phyloP scores from a whole-genome alignment of 345 rosid species.

The Acer campestre region DNA sequence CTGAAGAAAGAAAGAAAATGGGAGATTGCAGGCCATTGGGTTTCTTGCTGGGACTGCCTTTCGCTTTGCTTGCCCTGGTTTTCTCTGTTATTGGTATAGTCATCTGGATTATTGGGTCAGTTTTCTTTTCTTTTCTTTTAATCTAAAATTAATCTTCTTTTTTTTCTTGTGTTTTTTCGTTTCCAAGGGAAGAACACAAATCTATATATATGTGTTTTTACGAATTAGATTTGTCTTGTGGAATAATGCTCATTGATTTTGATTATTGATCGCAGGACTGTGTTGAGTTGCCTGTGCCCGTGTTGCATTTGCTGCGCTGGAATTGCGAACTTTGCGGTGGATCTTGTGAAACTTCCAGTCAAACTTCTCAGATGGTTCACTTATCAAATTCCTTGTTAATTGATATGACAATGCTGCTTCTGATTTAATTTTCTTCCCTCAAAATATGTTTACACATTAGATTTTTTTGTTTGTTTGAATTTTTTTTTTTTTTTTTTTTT shows the following conservation, averaged over 20 bases:
- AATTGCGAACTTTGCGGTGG: constrained; percentile 66
- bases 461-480: not conserved
- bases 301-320: constrained; percentile 75
- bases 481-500: too few species aligned
- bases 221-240: too few species aligned
- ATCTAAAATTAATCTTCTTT: too few species aligned
- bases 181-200: not conserved
- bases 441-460: too few species aligned
- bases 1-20: constrained; percentile 26
- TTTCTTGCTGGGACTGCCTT: constrained; percentile 78
- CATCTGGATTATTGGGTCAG: constrained; percentile 79
- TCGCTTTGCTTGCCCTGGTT: constrained; percentile 68
- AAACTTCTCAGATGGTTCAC: constrained; percentile 67
- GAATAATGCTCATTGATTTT: not conserved
- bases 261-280: constrained; percentile 38
- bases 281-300: constrained; percentile 87
- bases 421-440: not conserved
- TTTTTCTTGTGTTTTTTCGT: not conserved
- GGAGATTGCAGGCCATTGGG: constrained; percentile 84
- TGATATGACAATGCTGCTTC: not conserved
- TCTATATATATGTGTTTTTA: too few species aligned
- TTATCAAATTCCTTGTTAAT: constrained; percentile 74
- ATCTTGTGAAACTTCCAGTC: constrained; percentile 68
- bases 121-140: not conserved
- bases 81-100: constrained; percentile 69